Conservation (phyloP, 495 filamentous ascomycete genomes). For the Parmelia sp. region DNA sequence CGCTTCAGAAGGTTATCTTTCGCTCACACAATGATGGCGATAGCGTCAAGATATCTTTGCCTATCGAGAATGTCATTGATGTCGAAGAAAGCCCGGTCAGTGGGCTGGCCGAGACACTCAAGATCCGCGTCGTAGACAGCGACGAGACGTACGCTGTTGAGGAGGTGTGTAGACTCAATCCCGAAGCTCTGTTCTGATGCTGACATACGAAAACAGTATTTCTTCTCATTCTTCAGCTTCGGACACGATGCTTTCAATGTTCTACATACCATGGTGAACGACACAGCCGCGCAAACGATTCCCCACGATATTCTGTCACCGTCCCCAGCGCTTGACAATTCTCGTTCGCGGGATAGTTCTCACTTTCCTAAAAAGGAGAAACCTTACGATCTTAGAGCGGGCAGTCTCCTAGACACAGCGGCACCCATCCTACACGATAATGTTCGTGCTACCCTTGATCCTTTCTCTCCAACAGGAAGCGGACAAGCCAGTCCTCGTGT, state of each 20-base stretch:
- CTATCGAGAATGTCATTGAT: constrained; percentile 82
- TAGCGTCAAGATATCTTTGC: constrained; percentile 91
- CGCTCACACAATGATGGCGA: constrained; percentile 93
- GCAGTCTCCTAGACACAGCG: constrained; percentile 32
- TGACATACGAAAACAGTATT: constrained; percentile 58
- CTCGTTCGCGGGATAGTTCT: constrained; percentile 24
- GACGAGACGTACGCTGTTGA: constrained; percentile 92
- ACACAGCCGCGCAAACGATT: constrained; percentile 49
- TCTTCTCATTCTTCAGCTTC: constrained; percentile 89
- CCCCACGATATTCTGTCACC: constrained; percentile 29
- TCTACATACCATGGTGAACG: constrained; percentile 66
- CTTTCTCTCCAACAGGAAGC: constrained; percentile 38
- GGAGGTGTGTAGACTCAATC: constrained; percentile 54
- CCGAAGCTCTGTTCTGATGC: constrained; percentile 13
- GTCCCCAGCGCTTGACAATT: constrained; percentile 22
- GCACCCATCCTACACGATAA: constrained; percentile 51
- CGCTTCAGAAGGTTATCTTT: constrained; percentile 91
- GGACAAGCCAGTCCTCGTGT: constrained; percentile 37
- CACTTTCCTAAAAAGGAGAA: constrained; percentile 21
- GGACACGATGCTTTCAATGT: constrained; percentile 80
- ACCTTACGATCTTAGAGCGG: constrained; percentile 31
- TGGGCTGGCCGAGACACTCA: constrained; percentile 93
- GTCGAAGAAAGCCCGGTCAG: constrained; percentile 88
- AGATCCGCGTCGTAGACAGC: constrained; percentile 84
- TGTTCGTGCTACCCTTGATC: constrained; percentile 59